Conservation (phyloP, 2,329 filamentous ascomycete genomes). For the Colletotrichum lini region DNA sequence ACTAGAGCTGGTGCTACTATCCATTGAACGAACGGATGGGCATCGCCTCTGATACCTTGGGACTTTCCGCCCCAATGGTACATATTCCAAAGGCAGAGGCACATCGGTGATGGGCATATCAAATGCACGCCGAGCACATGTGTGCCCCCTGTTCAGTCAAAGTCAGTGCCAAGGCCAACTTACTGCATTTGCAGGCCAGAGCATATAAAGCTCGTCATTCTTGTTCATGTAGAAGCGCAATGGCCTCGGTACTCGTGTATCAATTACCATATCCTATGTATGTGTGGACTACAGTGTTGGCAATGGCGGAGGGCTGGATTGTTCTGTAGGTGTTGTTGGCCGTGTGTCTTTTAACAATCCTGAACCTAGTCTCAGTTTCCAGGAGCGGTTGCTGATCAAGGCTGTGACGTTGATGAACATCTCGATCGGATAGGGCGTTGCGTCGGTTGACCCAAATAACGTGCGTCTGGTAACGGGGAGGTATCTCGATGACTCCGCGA, state of each 20-base stretch:
- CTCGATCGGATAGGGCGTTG: too few species aligned
- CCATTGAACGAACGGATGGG: conserved; percentile 11
- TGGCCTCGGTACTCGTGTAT: neutral
- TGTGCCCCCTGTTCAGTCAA: neutral
- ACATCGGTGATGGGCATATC: neutral
- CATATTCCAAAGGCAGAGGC: neutral
- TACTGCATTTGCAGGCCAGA: neutral
- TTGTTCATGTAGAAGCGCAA: neutral
- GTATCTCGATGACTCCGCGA: neutral
- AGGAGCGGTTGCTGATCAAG: too few species aligned
- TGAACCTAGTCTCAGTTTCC: too few species aligned
- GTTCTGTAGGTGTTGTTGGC: too few species aligned
- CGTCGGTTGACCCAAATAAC: too few species aligned
- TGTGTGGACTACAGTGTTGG: neutral
- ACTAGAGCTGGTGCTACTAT: neutral
- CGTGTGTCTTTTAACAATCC: too few species aligned
- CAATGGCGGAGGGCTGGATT: too few species aligned
- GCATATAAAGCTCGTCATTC: neutral
- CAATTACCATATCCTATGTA: neutral
- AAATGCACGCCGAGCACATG: neutral
- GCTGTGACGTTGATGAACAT: too few species aligned
- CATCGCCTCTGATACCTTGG: conserved; percentile 7
- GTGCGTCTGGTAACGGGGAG: neutral
- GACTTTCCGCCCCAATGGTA: neutral
- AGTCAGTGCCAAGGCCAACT: neutral